Conservation (phyloP, 2,329 filamentous ascomycete species). For the Pseudogymnoascus sp. region DNA sequence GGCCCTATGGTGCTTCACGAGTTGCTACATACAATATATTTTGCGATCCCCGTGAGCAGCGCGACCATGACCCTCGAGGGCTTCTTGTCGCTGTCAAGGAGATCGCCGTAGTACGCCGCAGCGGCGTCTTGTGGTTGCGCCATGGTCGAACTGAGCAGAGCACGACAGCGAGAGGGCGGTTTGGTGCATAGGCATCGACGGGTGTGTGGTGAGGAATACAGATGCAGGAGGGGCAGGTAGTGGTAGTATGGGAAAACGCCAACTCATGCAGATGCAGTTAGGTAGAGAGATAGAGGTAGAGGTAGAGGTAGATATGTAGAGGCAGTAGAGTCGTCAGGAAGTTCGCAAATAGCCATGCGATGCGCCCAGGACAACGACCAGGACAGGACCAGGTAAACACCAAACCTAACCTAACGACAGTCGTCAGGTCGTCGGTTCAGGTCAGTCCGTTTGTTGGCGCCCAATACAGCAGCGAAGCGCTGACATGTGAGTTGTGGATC, state of each 20-base stretch:
- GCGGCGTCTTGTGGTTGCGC: constrained; percentile 15
- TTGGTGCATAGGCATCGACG: neutral
- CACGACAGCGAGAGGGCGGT: neutral
- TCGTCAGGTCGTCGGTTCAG: neutral
- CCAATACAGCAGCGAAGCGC: neutral
- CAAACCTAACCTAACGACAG: neutral
- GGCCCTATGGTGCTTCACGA: neutral
- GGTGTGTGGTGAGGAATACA: neutral
- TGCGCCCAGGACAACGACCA: neutral
- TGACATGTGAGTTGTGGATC: neutral
- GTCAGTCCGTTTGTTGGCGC: neutral
- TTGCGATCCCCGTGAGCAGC: constrained; percentile 58
- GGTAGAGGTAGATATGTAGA: neutral
- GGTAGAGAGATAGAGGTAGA: neutral
- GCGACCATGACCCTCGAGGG: constrained; percentile 59
- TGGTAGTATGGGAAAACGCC: neutral
- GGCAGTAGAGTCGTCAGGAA: neutral
- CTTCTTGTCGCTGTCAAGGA: constrained; percentile 60
- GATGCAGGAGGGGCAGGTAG: neutral
- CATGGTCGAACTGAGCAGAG: neutral
- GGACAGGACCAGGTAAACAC: neutral
- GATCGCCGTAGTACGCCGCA: constrained; percentile 47
- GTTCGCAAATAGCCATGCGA: neutral
- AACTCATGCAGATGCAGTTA: neutral
- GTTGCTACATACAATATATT: constrained; percentile 54